Percentiles rank a stretch among this genome's conserved stretches.
Conservation (phyloP, 495 filamentous ascomycete genomes). For the Talaromyces ruber region DNA sequence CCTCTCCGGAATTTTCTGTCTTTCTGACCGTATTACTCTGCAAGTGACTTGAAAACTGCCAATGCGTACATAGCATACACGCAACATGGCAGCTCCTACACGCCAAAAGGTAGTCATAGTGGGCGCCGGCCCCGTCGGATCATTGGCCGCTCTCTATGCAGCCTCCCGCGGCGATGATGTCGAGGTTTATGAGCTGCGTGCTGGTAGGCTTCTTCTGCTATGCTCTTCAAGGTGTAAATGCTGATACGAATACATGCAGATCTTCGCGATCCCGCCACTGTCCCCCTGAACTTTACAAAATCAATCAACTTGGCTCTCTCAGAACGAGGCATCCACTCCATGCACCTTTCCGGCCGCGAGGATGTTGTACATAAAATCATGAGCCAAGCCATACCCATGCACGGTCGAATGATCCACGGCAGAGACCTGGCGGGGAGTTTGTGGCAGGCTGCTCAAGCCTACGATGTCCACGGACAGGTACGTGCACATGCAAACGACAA, state of each 20-base stretch:
- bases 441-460: constrained; percentile 72
- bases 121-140: constrained; percentile 88
- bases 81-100: constrained; percentile 1
- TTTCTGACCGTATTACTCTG: not conserved
- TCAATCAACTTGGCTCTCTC: constrained; percentile 96
- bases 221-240: not conserved
- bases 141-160: constrained; percentile 86
- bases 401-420: constrained; percentile 95
- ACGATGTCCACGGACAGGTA: constrained; percentile 85
- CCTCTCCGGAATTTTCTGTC: not conserved
- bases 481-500: constrained; percentile 8
- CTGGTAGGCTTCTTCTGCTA: constrained; percentile 53
- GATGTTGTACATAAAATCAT: constrained; percentile 67
- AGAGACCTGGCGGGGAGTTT: constrained; percentile 52
- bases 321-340: constrained; percentile 85
- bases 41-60: not conserved
- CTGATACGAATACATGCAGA: constrained; percentile 39
- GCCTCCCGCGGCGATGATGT: constrained; percentile 79
- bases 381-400: constrained; percentile 77
- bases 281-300: constrained; percentile 89
- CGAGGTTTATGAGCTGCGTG: constrained; percentile 87
- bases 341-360: constrained; percentile 54
- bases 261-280: constrained; percentile 73
- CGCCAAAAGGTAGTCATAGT: constrained; percentile 72
- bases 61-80: not conserved